A percentile compares a stretch with the other conserved stretches of the same genome.
These are phyloP conservation scores for Annulohypoxylon bovei DNA, from an alignment of 495 filamentous ascomycete species.

Conservation along the genomic window DNA sequence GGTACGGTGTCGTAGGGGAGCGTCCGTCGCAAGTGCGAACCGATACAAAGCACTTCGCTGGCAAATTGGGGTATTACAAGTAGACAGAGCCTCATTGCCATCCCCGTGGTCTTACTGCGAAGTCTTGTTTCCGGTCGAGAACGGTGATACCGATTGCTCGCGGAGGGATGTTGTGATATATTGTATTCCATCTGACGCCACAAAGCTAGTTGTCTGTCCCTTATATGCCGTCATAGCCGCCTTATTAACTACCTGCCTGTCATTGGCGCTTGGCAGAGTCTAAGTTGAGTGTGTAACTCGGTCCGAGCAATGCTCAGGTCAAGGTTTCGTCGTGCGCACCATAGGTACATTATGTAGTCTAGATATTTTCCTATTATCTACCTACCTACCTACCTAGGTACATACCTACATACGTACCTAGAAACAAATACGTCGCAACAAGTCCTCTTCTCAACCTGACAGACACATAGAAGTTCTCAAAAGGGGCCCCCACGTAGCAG, in stretches of 20 bases:
- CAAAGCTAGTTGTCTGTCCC: neutral
- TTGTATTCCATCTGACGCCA: slow-evolving; percentile 3
- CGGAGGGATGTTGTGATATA: neutral
- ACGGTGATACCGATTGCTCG: neutral
- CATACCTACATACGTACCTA: neutral
- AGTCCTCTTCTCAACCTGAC: neutral
- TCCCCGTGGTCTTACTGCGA: neutral
- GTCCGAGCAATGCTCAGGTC: neutral
- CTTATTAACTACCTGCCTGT: neutral
- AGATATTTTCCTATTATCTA: too few species aligned
- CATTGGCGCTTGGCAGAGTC: neutral
- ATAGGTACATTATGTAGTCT: too few species aligned
- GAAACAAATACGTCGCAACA: neutral
- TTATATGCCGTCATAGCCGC: neutral
- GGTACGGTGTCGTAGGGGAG: neutral
- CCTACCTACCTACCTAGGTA: neutral
- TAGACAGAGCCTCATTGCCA: neutral
- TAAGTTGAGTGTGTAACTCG: slow-evolving; percentile 3
- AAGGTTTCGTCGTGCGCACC: neutral
- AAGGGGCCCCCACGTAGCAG: neutral
- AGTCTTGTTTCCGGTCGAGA: neutral
- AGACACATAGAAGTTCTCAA: neutral
- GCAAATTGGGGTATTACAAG: neutral
- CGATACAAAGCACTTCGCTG: neutral
- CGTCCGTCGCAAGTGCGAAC: neutral